Base-by-base conservation (phyloP, 306 rosid genomes). In the Lathyrus tuberosus region DNA sequence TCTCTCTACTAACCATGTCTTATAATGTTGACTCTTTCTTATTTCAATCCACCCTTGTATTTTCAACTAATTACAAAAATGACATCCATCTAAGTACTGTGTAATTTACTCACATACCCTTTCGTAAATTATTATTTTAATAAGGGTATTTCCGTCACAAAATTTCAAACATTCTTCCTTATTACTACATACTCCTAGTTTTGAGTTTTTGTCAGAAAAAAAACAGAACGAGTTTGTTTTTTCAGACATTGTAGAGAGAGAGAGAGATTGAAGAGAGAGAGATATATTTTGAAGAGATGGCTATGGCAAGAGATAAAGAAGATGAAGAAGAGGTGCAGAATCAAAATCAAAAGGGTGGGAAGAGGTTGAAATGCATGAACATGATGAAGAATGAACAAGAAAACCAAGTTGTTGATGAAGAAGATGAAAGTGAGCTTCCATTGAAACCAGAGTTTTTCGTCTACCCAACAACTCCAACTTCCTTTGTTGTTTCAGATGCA, bases 401-500 rank as follows among this genome's bases (percentile, higher is more conserved):
- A 26, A 57, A 5, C 4, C n/a, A 41, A 12, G 77, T 49, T 1
- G 59, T 43, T 1, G 79, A 22, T 0, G 83, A 14, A 0, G 90
- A 79, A 2, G 85, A 76, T 3, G 82, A 81, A 3, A 80, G 59
- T 17, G 87, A 90, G 72, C 83, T 87, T 77, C 83, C 89, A 1
- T 22, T 84, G 13, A 40, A 73, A 49, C 86, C 83, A 0, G 96
- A 87, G 8, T 6, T 83, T 5, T 70, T 79, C 64, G 78, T 68
- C 70, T 84, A 84, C 78, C 99, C 99, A 30, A 79, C 86, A 48
- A 74, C 83, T 0, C 96, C 97, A 5, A 87, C 92, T 1, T 89
- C 99, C 8, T 87, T 91, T 77, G 97, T 95, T 3, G 97, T 95
- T 4, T 86, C 91, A 8, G 99, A 95, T 84, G 97, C 97, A 20